Conservation (phyloP, 2,329 filamentous ascomycete genomes). For the Paraconiothyrium sp. region DNA sequence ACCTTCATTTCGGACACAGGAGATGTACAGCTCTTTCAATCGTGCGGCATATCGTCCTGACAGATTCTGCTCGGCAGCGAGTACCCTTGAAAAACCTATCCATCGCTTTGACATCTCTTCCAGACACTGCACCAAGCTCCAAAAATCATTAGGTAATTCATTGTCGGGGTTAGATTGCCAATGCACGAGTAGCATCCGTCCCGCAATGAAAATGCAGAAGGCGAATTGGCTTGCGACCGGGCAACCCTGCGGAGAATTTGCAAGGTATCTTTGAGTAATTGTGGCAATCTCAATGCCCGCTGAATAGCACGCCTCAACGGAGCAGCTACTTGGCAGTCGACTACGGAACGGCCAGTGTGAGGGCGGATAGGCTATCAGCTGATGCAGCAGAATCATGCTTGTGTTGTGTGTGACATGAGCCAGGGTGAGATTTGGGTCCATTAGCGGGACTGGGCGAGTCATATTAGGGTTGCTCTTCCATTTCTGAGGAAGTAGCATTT, state of each 20-base stretch:
- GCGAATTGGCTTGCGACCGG: constrained; percentile 27
- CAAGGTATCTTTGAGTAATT: constrained; percentile 30
- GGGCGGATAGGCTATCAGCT: constrained; percentile 29
- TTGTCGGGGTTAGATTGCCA: constrained; percentile 25
- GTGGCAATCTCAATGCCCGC: constrained; percentile 29
- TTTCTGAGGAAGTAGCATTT: constrained; percentile 32
- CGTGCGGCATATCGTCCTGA: constrained; percentile 22
- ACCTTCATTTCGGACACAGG: constrained; percentile 14
- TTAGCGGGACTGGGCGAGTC: constrained; percentile 24
- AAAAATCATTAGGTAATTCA: constrained; percentile 25
- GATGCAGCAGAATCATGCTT: constrained; percentile 30
- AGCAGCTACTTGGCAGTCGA: constrained; percentile 26
- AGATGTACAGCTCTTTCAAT: constrained; percentile 23
- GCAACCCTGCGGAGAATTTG: constrained; percentile 22
- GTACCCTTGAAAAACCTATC: constrained; percentile 10
- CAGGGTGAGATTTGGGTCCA: constrained; percentile 31
- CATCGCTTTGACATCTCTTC: constrained; percentile 29
- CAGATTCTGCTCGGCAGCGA: constrained; percentile 9
- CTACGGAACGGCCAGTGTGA: constrained; percentile 24
- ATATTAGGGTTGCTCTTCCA: constrained; percentile 36
- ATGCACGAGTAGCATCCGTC: constrained; percentile 27
- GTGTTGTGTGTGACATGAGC: constrained; percentile 33
- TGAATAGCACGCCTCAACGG: constrained; percentile 27
- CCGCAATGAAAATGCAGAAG: constrained; percentile 35
- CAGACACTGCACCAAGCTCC: constrained; percentile 29